These are phyloP conservation scores for Pythium coloratum DNA, from an alignment of 352 stramenopile genomes.

Conservation along the genomic window DNA sequence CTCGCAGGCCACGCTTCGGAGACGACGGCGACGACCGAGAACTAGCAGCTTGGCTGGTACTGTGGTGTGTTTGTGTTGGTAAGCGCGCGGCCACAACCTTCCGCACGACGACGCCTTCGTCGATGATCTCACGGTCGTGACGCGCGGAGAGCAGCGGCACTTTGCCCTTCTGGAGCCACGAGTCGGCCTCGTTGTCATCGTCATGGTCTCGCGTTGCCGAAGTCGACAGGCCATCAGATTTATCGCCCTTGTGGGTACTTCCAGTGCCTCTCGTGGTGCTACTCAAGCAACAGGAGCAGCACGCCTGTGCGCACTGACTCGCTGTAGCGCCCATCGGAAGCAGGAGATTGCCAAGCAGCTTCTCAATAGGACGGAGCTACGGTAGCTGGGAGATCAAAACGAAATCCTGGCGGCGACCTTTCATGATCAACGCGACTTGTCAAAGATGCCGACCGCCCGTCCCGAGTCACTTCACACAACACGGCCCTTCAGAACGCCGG, in stretches of 20 bases:
- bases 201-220: conserved; percentile 12
- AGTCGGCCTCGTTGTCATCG: conserved; percentile 24
- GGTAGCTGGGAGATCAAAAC: neutral
- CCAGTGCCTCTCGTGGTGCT: neutral
- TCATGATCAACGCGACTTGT: conserved; percentile 18
- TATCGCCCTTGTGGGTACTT: neutral
- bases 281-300: conserved; percentile 16
- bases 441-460: neutral
- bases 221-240: neutral
- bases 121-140: conserved; percentile 36
- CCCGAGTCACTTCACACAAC: neutral
- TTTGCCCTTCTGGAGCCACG: conserved; percentile 68
- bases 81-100: conserved; percentile 58
- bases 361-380: neutral
- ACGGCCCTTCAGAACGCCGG: conserved; percentile 34
- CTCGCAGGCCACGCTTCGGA: conserved; percentile 12
- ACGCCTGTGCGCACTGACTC: conserved; percentile 9
- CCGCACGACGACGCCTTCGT: conserved; percentile 41
- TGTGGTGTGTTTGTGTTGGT: conserved; percentile 17
- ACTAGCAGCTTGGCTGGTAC: neutral
- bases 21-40: neutral
- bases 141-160: conserved; percentile 54
- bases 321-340: conserved; percentile 3
- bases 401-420: neutral
- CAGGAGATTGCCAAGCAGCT: neutral